Conservation (phyloP, 2,329 filamentous ascomycete species). For the Fusarium graminum region DNA sequence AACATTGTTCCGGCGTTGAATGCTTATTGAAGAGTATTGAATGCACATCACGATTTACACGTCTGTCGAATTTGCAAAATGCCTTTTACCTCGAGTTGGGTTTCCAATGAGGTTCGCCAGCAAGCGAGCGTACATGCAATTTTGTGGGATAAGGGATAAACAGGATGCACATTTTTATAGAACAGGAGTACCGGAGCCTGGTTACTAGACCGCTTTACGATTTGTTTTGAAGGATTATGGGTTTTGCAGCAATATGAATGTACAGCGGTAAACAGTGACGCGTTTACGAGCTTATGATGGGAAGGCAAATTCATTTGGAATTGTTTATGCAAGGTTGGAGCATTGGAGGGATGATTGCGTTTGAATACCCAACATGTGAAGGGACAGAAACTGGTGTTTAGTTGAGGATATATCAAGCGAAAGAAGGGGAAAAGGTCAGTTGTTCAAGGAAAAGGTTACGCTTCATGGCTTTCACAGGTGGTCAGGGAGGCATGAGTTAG, state of each 20-base stretch:
- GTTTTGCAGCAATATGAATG: conserved; percentile 19
- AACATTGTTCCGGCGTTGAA: conserved; percentile 31
- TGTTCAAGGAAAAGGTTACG: neutral
- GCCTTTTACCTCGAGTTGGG: conserved; percentile 27
- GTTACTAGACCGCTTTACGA: conserved; percentile 30
- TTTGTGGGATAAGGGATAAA: conserved; percentile 29
- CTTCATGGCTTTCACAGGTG: neutral
- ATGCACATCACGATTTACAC: conserved; percentile 29
- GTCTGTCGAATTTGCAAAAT: conserved; percentile 38
- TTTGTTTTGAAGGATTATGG: conserved; percentile 23
- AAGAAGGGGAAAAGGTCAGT: conserved; percentile 6
- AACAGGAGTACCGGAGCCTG: conserved; percentile 37
- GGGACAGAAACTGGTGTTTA: neutral
- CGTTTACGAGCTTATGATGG: conserved; percentile 30
- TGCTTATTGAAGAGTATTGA: conserved; percentile 14
- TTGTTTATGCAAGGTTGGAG: conserved; percentile 27
- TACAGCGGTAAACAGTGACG: conserved; percentile 34
- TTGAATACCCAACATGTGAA: conserved; percentile 35
- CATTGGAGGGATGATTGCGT: conserved; percentile 27
- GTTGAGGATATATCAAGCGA: conserved; percentile 4
- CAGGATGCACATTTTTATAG: conserved; percentile 37
- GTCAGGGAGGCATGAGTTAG: neutral
- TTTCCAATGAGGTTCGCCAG: conserved; percentile 23
- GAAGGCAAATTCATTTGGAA: conserved; percentile 21
- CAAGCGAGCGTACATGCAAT: conserved; percentile 38